Conservation (phyloP, 2,329 filamentous ascomycete genomes). For the Beauveria caledonica region DNA sequence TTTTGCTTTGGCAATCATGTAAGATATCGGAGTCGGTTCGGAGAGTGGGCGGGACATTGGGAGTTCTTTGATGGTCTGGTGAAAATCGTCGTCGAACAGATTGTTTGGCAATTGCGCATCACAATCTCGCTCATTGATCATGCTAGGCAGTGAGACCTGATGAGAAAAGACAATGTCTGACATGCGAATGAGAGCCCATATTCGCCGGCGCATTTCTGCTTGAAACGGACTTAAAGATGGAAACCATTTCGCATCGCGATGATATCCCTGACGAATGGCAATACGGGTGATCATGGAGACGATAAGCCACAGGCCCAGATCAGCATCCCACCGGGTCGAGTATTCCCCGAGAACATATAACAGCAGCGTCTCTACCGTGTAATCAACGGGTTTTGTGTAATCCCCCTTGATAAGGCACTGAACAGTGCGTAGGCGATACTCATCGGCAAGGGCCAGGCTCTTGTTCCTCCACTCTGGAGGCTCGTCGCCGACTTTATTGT, state of each 20-base stretch:
- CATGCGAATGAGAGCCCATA: slow-evolving; percentile 65
- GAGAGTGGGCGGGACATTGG: slow-evolving; percentile 59
- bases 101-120: slow-evolving; percentile 71
- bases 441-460: slow-evolving; percentile 48
- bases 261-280: slow-evolving; percentile 65
- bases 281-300: slow-evolving; percentile 47
- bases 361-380: slow-evolving; percentile 71
- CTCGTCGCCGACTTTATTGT: slow-evolving; percentile 71
- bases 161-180: slow-evolving; percentile 71
- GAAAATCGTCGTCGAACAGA: slow-evolving; percentile 73
- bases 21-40: slow-evolving; percentile 68
- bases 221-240: slow-evolving; percentile 63
- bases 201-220: slow-evolving; percentile 63
- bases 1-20: slow-evolving; percentile 67
- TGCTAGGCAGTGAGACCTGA: slow-evolving; percentile 56
- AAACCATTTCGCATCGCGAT: slow-evolving; percentile 70
- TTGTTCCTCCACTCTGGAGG: slow-evolving; percentile 69
- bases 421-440: slow-evolving; percentile 65
- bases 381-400: slow-evolving; percentile 65
- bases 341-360: slow-evolving; percentile 72
- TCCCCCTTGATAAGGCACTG: slow-evolving; percentile 71
- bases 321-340: slow-evolving; percentile 63
- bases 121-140: slow-evolving; percentile 66
- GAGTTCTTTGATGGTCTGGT: slow-evolving; percentile 57
- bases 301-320: slow-evolving; percentile 57